phyloP scores from a whole-genome alignment of 768 basidiomycete genomes.

The Pulveroboletus sp. region DNA sequence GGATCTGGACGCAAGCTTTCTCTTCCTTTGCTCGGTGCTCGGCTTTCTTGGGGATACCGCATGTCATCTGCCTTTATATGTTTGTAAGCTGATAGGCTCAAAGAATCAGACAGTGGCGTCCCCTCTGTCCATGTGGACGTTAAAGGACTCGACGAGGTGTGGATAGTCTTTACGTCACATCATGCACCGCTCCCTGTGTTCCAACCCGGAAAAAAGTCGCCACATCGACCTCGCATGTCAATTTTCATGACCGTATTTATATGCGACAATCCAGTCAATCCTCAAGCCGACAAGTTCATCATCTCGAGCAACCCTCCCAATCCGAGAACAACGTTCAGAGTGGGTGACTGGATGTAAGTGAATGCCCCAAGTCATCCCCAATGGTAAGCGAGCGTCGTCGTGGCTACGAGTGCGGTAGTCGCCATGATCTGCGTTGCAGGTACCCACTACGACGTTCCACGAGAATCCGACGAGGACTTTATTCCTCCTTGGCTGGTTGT shows the following conservation, averaged over 20 bases:
- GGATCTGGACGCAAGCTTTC: slow-evolving; percentile 17
- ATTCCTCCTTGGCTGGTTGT: slow-evolving; percentile 31
- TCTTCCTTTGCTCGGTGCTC: slow-evolving; percentile 26
- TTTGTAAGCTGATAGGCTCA: slow-evolving; percentile 7
- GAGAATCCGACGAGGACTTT: slow-evolving; percentile 17
- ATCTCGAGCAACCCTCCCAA: slow-evolving; percentile 73
- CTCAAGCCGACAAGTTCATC: slow-evolving; percentile 42
- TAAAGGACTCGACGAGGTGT: slow-evolving; percentile 44
- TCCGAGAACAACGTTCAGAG: slow-evolving; percentile 60
- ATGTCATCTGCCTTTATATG: background rate
- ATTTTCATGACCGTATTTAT: slow-evolving; percentile 25
- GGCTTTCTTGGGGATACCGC: slow-evolving; percentile 22
- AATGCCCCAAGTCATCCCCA: too few species aligned
- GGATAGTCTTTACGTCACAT: slow-evolving; percentile 59
- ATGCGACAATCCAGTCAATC: slow-evolving; percentile 2
- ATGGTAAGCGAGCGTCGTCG: slow-evolving; percentile 33
- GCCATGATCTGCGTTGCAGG: slow-evolving; percentile 26
- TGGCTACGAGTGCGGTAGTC: slow-evolving; percentile 24
- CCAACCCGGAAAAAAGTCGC: slow-evolving; percentile 13
- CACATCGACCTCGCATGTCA: slow-evolving; percentile 34
- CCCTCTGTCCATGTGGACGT: slow-evolving; percentile 50
- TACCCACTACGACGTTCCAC: too few species aligned
- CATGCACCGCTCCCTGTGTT: slow-evolving; percentile 36
- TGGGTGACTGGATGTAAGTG: slow-evolving; percentile 78
- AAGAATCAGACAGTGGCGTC: slow-evolving; percentile 11